Conservation (phyloP, 495 filamentous ascomycete genomes). For the Neurospora sp. region DNA sequence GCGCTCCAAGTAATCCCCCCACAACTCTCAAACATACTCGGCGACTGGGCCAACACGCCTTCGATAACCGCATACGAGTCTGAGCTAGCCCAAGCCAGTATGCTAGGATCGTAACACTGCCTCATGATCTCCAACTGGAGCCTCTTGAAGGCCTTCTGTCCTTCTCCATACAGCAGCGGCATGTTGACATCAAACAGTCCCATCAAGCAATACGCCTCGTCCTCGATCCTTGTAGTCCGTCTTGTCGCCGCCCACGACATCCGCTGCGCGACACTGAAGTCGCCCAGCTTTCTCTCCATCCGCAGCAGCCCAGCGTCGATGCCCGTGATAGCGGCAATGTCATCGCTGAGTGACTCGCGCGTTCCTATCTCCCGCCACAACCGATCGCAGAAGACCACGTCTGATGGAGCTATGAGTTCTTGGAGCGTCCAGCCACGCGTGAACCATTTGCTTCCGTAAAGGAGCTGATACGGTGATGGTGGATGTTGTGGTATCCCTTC, state of each 20-base stretch:
- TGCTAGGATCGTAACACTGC: slow-evolving; percentile 5
- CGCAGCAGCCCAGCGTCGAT: slow-evolving; percentile 12
- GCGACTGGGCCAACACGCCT: slow-evolving; percentile 6
- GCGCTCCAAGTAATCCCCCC: background rate
- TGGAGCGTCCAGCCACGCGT: slow-evolving; percentile 34
- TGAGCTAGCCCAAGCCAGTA: slow-evolving; percentile 9
- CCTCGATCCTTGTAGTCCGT: slow-evolving; percentile 15
- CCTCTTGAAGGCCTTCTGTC: slow-evolving; percentile 9
- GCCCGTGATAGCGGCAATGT: slow-evolving; percentile 14
- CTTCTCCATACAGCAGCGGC: slow-evolving; percentile 18
- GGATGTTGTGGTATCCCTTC: background rate
- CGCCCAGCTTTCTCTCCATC: background rate
- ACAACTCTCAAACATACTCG: slow-evolving; percentile 6
- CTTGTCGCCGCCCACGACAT: slow-evolving; percentile 15
- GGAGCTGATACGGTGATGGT: background rate
- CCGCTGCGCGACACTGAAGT: slow-evolving; percentile 6
- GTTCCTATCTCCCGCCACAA: slow-evolving; percentile 20
- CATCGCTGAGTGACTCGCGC: slow-evolving; percentile 2
- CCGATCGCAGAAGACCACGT: slow-evolving; percentile 21
- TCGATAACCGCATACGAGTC: slow-evolving; percentile 3
- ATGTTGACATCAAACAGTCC: slow-evolving; percentile 16
- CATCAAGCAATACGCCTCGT: slow-evolving; percentile 16
- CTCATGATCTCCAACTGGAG: slow-evolving; percentile 14
- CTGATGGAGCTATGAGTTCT: slow-evolving; percentile 27
- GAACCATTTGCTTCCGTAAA: slow-evolving; percentile 22